Base-by-base conservation (phyloP, 768 basidiomycete genomes). In the Macrolepiota albuminosa region DNA sequence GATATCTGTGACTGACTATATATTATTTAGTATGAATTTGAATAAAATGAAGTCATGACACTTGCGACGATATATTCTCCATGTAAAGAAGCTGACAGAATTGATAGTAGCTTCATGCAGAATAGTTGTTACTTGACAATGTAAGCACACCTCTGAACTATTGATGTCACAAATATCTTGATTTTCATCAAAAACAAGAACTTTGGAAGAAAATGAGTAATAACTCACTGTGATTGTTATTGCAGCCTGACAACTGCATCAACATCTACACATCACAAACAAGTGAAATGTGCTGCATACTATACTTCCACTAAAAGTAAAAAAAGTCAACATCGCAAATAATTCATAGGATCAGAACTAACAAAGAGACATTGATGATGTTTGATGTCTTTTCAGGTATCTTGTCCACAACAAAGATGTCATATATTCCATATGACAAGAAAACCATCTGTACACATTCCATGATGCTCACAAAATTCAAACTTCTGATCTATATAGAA, bases 21-120 rank as follows among this genome's bases (percentile, higher is more conserved):
- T 8, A 39, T 39, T 3, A 13, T 13, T 11, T 4, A 39, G 11
- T 1, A 39, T 11, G 11, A 21, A 39, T 13, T 2, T 11, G 37
- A 29, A 10, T 26, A 13, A 26, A 50, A 33, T 50, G 14, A 50
- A 10, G 13, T 36, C 10, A 21, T 10, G 3, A 43, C 11, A 24
- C n/a, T 45, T 21, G 21, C 21, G 4, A 4, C 3, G 10, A 45
- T 45, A 45, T 5, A 45, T 21, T 45, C 21, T 21, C 43, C 43
- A 45, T 21, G 43, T 21, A 24, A 45, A 45, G 21, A 45, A 45
- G 21, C 43, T 45, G 9, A 21, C 43, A 11, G 11, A 1, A 21
- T 45, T 24, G 1, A 24, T 21, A 0, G 4, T 11, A 6, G 4
- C 4, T 21, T 21, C 10, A 1, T 2, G 13, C 1, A 1, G 4